Base-by-base conservation (phyloP, 306 rosid genomes). In the Prunus kanzakura region DNA sequence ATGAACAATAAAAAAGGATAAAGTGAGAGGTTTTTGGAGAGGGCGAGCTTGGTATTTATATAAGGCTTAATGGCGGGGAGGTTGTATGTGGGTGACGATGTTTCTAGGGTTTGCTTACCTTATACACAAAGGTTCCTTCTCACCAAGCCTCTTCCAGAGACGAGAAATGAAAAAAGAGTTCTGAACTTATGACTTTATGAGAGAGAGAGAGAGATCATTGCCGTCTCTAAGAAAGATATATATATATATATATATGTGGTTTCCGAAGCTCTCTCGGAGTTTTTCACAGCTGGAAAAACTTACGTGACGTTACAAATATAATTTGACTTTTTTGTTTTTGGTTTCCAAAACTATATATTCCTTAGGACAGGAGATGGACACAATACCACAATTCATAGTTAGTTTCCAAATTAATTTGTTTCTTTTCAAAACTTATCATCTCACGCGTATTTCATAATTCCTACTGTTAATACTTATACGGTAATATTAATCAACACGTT, bases 81-180 rank as follows among this genome's bases (percentile, higher is more conserved):
- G 41, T 35, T 35, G 41, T 35, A 35, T 35, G 41, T 35, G 41
- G 41, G 41, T 35, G 8, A 35, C 41, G 8, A 35, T 5, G 41
- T 35, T 35, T 35, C 41, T 80, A 72, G 84, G 87, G 88, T 65
- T 88, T 81, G 83, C 88, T 76, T 89, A 61, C n/a, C 54, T 71
- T 84, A 32, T 71, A 91, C 92, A 79, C 87, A 76, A 84, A 77
- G 67, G 43, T 12, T 47, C 41, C 41, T 35, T 35, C 41, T 35
- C 41, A 35, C 41, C 38, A 1, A 32, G 38, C 38, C 41, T 35
- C 41, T 35, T 35, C 41, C 41, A 1, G 41, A 35, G 1, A 35
- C 8, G 38, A 5, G 5, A 35, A 35, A 5, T 35, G 38, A 35
- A 1, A 5, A 35, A 35, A 35, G 8, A 5, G 41, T 12, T 47